Conservation (phyloP, 208 protist genomes). For the Wallacemonas sp. region DNA sequence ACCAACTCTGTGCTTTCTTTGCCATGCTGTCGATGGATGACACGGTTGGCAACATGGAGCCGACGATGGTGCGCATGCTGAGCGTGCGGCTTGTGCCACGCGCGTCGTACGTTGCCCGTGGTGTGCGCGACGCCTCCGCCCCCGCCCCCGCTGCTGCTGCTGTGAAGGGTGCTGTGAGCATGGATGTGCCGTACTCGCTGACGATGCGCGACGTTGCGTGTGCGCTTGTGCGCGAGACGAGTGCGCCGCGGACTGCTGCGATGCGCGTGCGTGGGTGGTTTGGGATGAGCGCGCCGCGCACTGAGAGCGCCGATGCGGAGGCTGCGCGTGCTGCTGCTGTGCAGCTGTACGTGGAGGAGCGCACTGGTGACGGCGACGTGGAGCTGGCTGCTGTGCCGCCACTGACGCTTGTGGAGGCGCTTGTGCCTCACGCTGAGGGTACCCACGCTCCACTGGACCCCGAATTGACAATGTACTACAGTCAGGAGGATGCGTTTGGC, state of each 20-base stretch:
- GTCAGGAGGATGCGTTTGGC: constrained; percentile 6
- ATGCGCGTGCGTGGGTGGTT: constrained; percentile 5
- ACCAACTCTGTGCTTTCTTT: background rate
- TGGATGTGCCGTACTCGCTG: constrained; percentile 16
- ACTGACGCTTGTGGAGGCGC: background rate
- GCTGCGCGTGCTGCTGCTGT: background rate
- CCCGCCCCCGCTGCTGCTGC: background rate
- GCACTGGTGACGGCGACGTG: background rate
- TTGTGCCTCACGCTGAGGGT: background rate
- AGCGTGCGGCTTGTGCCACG: constrained; percentile 1
- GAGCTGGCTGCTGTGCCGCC: constrained; percentile 5
- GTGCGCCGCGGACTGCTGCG: background rate
- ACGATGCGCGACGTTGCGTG: constrained; percentile 1
- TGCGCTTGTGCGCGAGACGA: constrained; percentile 11
- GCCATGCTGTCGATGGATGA: constrained; percentile 1
- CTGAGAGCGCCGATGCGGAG: background rate
- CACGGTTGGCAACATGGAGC: constrained; percentile 1
- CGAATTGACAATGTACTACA: constrained; percentile 12
- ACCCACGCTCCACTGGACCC: background rate
- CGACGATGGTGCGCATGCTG: constrained; percentile 15
- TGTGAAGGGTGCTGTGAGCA: background rate
- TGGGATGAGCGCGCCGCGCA: background rate
- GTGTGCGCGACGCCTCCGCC: no score
- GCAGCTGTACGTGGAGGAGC: constrained; percentile 15
- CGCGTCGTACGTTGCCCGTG: constrained; percentile 5